A percentile compares a stretch with the other conserved stretches of the same genome.
These are phyloP conservation scores for Rhizopus arrhizus DNA, from an alignment of 371 early-diverging fungal genomes.

Conservation along the genomic window DNA sequence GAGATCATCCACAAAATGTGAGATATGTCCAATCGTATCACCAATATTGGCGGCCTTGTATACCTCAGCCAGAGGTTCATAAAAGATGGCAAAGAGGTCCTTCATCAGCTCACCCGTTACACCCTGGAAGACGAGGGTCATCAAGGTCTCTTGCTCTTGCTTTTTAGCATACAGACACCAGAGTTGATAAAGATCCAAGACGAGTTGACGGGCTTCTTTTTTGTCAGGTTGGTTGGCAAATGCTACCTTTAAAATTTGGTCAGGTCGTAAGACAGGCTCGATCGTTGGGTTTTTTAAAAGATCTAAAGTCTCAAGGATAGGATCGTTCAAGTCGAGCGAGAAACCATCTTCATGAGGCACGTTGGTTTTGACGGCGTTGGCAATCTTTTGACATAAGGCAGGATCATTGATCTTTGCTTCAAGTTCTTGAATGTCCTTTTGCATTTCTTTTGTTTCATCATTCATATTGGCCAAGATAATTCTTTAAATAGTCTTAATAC, in stretches of 20 bases:
- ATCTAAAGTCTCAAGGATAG: conserved; percentile 34
- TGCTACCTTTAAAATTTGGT: conserved; percentile 46
- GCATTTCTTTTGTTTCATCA: conserved; percentile 53
- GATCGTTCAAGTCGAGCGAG: conserved; percentile 2
- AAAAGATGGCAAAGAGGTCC: conserved; percentile 66
- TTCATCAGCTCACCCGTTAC: conserved; percentile 65
- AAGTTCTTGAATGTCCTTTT: conserved; percentile 55
- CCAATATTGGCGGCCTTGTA: conserved; percentile 71
- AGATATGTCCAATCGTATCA: conserved; percentile 60
- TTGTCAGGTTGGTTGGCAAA: conserved; percentile 28
- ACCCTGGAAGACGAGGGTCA: conserved; percentile 63
- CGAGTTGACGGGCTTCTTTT: conserved; percentile 30
- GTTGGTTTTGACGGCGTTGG: conserved; percentile 53
- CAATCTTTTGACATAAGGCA: conserved; percentile 57
- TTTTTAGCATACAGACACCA: conserved; percentile 55
- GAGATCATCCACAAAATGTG: conserved; percentile 62
- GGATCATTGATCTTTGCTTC: conserved; percentile 52
- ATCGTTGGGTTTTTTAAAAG: conserved; percentile 49
- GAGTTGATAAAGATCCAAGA: conserved; percentile 49
- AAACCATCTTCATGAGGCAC: conserved; percentile 19
- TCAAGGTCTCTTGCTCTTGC: conserved; percentile 60
- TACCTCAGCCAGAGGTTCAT: conserved; percentile 65
- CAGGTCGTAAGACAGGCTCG: conserved; percentile 44
- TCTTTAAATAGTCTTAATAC: conserved; percentile 19
- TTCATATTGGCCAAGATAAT: conserved; percentile 57